Evolutionary conservation across 306 rosid species (phyloP), one percentile per base, ranked within the genome.

Genomic region (Cucumis cinereus): DNA sequence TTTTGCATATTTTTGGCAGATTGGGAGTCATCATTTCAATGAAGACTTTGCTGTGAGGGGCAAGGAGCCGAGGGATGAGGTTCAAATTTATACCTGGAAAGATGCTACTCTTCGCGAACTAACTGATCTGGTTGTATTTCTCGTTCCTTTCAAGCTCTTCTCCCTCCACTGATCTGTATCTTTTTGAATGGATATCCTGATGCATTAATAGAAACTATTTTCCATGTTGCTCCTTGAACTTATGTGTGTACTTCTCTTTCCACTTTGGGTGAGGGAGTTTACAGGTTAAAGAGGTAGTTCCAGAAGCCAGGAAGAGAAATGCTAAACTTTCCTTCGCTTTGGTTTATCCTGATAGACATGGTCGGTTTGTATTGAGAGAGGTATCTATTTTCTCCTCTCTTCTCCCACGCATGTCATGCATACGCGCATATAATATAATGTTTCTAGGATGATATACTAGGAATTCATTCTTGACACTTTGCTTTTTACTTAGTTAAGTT

Each of bases 41-140:
- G 96, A 90, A 74, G 99, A 90, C 26, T 94, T 91, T 66, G 89
- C 96, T 2, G 96, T 88, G 15, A 89, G 99, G 81, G 99, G 99
- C 79, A 92, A 92, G 75, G 97, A 90, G 57, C 97, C 99, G 49
- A 89, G 90, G 78, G 96, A 94, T 36, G 97, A 94, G 77, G 99
- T 94, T 84, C 97, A 94, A 84, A 94, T 94, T 78, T 94, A 94
- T 82, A 94, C 99, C 0, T 92, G 99, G 99, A 94, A 89, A 82
- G 99, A 94, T 80, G 99, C 99, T 1, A 94, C 97, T 56, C 96
- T 94, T 15, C 82, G 99, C 2, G 99, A 94, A 59, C 83, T 92
- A 40, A 94, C 96, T 76, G 99, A 92, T 86, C 90, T 92, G 63
- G 99, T 94, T 23, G 36, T 40, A 2, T 68, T 68, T 68, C 74